Evolutionary conservation across 805 yeast species (phyloP).

Genomic region (Metschnikowia vanudenii): DNA sequence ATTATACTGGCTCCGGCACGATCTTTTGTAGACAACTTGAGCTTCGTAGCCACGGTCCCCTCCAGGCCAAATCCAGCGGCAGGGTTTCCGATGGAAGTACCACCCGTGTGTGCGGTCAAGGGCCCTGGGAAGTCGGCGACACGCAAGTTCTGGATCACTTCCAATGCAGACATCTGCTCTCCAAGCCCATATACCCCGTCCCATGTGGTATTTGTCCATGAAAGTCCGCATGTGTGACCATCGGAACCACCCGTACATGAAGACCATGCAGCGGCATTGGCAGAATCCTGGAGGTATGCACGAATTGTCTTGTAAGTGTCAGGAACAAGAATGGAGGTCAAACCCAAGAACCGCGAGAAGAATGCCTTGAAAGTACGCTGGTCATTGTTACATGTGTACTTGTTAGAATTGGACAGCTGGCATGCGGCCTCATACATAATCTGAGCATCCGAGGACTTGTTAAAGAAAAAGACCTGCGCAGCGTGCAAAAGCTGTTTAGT

Average conservation of each 20-base stretch:
- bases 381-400: constrained; percentile 68
- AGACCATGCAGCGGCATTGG: constrained; percentile 25
- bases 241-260: constrained; percentile 22
- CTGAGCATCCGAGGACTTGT: constrained; percentile 28
- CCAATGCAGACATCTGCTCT: constrained; percentile 24
- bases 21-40: constrained; percentile 16
- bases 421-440: constrained; percentile 84
- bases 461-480: constrained; percentile 52
- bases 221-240: constrained; percentile 23
- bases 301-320: constrained; percentile 47
- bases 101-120: constrained; percentile 36
- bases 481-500: constrained; percentile 56
- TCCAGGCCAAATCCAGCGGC: constrained; percentile 31
- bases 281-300: constrained; percentile 40
- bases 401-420: constrained; percentile 44
- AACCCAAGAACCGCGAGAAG: constrained; percentile 69
- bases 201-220: constrained; percentile 21
- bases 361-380: constrained; percentile 92
- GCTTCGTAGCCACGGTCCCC: constrained; percentile 11
- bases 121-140: constrained; percentile 30
- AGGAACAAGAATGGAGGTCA: constrained; percentile 72
- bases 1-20: constrained; percentile 86
- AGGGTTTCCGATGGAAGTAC: constrained; percentile 32
- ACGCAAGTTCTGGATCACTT: constrained; percentile 23
- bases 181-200: constrained; percentile 22